phyloP scores from a whole-genome alignment of 1,139 yeast genomes.

The Diutina rugosa region DNA sequence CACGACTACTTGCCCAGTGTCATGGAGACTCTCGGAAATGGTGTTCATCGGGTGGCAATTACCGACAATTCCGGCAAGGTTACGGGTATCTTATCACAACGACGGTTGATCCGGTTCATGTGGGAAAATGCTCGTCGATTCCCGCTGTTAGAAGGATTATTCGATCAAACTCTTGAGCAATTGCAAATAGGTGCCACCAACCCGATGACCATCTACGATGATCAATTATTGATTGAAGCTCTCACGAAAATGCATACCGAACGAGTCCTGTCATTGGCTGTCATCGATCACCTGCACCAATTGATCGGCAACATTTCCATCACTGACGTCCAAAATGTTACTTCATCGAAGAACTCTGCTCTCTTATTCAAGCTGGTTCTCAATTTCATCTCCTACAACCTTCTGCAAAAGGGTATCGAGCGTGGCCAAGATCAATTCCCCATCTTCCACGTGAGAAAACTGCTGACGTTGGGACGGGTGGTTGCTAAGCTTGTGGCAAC shows the following conservation, averaged over 20 bases:
- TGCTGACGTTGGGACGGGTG: constrained; percentile 73
- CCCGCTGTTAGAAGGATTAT: constrained; percentile 62
- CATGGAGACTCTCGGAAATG: constrained; percentile 77
- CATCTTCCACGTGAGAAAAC: constrained; percentile 78
- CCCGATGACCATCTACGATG: constrained; percentile 76
- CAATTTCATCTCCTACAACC: constrained; percentile 76
- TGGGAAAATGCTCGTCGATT: constrained; percentile 91
- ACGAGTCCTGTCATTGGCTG: constrained; percentile 84
- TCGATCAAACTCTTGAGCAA: constrained; percentile 54
- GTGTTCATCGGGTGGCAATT: constrained; percentile 87
- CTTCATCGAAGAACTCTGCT: constrained; percentile 75
- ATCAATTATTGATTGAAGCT: constrained; percentile 78
- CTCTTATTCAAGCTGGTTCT: constrained; percentile 71
- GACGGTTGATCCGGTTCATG: constrained; percentile 66
- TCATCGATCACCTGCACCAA: constrained; percentile 67
- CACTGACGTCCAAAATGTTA: constrained; percentile 81
- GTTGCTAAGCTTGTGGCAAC: constrained; percentile 94
- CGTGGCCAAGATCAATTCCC: constrained; percentile 96
- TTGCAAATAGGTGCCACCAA: constrained; percentile 56
- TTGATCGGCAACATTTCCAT: constrained; percentile 86
- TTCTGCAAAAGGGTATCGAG: constrained; percentile 79
- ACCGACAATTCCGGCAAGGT: constrained; percentile 38
- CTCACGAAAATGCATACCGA: constrained; percentile 72
- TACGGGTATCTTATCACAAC: constrained; percentile 77
- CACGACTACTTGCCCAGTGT: constrained; percentile 57